Evolutionary conservation across 768 basidiomycete genomes (phyloP), one percentile per base, ranked within the genome.

Genomic region (Pleurotus giganteus): DNA sequence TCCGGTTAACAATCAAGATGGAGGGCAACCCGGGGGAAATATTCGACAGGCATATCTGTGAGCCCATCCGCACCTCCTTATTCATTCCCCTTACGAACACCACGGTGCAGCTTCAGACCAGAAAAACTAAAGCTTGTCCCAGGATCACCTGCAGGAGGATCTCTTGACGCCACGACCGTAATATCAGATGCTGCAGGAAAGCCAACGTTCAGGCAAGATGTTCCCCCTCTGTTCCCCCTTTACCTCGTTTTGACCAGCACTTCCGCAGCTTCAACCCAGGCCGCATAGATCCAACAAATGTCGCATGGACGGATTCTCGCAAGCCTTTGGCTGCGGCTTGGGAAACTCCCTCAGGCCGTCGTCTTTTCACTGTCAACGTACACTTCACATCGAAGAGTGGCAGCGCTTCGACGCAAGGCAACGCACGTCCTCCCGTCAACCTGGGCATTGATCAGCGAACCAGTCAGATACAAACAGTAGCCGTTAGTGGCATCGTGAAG

Each of bases 291-390:
- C 85, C 85, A 4, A 73, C 67, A 21, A 81, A 80, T 60, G 45
- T 65, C 8, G 81, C 80, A 2, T 86, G 84, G 84, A 69, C 69
- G 15, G 67, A 74, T 21, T 79, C 81, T 3, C 76, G 84, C 43
- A 85, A 86, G 63, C 83, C 85, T 0, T 71, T 86, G 7, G 81
- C 78, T 4, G 83, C 83, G 0, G 73, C 75, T 24, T 86, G 83
- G 82, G 64, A 73, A 53, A 80, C 81, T 3, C 49, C 65, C 2
- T 58, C 64, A 11, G 80, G 81, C 6, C 56, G 68, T 5, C 71
- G 73, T 12, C 73, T 84, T 57, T 84, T 78, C 65, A 83, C 83
- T 6, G 70, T 86, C 57, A 85, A 85, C 65, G 67, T 85, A 5
- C 84, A 87, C 61, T 69, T 83, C 45, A 74, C 75, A 44, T 80